Evolutionary conservation across 805 yeast species (phyloP).

Genomic region (Lipomyces starkeyi): DNA sequence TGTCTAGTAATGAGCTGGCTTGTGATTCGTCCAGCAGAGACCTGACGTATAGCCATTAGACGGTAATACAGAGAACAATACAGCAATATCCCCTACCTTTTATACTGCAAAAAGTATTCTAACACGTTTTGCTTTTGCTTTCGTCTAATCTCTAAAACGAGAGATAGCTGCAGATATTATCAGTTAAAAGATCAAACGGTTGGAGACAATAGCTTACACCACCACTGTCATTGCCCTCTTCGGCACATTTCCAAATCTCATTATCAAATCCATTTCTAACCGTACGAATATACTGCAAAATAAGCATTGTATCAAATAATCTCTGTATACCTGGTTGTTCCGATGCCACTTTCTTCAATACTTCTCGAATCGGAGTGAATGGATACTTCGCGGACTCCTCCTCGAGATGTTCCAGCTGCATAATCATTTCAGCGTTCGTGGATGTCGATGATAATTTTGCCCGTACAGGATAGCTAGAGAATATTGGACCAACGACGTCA

Average conservation of each 20-base stretch:
- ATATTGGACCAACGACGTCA: constrained; percentile 31
- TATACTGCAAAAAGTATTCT: constrained; percentile 12
- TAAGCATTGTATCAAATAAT: constrained; percentile 32
- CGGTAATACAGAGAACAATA: not conserved
- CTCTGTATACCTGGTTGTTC: not conserved
- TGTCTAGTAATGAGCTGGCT: constrained; percentile 6
- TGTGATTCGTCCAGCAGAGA: constrained; percentile 12
- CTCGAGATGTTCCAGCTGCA: constrained; percentile 8
- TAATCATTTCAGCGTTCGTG: constrained; percentile 11
- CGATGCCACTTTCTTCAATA: constrained; percentile 6
- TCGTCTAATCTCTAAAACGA: constrained; percentile 24
- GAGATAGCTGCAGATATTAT: constrained; percentile 13
- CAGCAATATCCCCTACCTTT: constrained; percentile 8
- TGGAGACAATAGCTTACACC: not conserved
- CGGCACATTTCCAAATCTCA: constrained; percentile 16
- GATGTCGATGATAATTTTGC: not conserved
- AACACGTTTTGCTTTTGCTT: constrained; percentile 2
- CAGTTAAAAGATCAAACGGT: not conserved
- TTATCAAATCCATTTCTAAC: constrained; percentile 18
- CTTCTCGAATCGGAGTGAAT: constrained; percentile 27
- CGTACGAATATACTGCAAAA: constrained; percentile 17
- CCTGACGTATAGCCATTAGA: not conserved
- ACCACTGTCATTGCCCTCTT: constrained; percentile 28
- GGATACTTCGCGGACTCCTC: constrained; percentile 12
- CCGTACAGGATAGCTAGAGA: constrained; percentile 33